Evolutionary conservation across 805 yeast species (phyloP).

Genomic region (Priceomyces carsonii): DNA sequence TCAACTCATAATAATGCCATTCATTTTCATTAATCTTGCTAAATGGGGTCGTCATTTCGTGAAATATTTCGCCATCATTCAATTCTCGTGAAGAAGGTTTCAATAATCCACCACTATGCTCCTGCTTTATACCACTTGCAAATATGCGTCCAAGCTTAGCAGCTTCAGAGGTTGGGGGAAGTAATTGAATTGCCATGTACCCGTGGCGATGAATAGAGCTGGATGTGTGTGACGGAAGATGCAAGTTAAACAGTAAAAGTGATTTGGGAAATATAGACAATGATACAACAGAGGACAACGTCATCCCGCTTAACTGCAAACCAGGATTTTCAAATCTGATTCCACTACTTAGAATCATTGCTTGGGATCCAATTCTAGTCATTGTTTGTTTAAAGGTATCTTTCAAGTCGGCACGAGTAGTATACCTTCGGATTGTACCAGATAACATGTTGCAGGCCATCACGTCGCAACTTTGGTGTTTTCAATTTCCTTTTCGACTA

Average conservation of each 20-base stretch:
- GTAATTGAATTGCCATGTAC: constrained; percentile 69
- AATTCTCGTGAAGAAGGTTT: constrained; percentile 22
- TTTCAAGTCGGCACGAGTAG: no score
- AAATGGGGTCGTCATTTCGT: constrained; percentile 59
- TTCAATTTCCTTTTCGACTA: no score
- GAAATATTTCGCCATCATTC: constrained; percentile 38
- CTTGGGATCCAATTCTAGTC: constrained; percentile 41
- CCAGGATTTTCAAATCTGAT: constrained; percentile 5
- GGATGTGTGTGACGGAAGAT: constrained; percentile 83
- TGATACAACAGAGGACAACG: constrained; percentile 84
- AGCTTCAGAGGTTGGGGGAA: constrained; percentile 60
- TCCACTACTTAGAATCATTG: constrained; percentile 45
- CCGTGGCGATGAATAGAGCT: constrained; percentile 56
- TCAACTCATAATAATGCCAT: constrained; percentile 27
- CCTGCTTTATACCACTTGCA: constrained; percentile 56
- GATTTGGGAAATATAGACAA: constrained; percentile 78
- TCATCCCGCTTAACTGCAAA: constrained; percentile 61
- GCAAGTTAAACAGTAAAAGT: constrained; percentile 80
- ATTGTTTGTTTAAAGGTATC: constrained; percentile 30
- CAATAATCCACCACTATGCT: constrained; percentile 37
- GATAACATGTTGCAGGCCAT: no score
- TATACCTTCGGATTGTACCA: no score
- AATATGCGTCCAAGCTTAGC: constrained; percentile 66
- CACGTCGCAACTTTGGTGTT: no score
- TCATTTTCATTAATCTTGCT: constrained; percentile 30